These are phyloP conservation scores for Hevea brasiliensis DNA, from an alignment of 345 rosid genomes.

Conservation along the genomic window DNA sequence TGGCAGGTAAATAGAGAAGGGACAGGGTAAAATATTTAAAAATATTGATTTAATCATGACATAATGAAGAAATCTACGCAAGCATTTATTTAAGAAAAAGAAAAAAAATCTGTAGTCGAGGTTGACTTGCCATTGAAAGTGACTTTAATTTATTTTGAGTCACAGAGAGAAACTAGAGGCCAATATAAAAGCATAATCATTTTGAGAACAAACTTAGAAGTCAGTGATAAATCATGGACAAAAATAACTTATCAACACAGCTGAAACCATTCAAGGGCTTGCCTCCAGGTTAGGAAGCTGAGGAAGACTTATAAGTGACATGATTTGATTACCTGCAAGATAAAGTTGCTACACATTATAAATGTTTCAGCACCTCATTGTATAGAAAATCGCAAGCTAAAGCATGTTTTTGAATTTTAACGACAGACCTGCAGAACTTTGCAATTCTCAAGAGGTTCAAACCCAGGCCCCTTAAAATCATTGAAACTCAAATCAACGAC, in stretches of 20 bases:
- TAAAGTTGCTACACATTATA: conserved; percentile 72
- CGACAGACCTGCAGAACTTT: conserved; percentile 74
- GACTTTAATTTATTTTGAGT: conserved; percentile 95
- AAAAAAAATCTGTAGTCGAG: conserved; percentile 83
- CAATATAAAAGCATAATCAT: conserved; percentile 9
- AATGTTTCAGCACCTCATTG: conserved; percentile 26
- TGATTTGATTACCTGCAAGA: conserved; percentile 98
- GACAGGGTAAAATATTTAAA: conserved; percentile 5
- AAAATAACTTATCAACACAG: conserved; percentile 7
- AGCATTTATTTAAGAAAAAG: conserved; percentile 9
- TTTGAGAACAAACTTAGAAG: not conserved
- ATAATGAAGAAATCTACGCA: conserved; percentile 4
- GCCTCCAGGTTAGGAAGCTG: conserved; percentile 98
- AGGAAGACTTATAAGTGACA: conserved; percentile 88
- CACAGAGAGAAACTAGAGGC: conserved; percentile 82
- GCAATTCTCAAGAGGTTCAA: conserved; percentile 96
- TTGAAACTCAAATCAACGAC: conserved; percentile 98
- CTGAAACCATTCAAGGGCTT: conserved; percentile 21
- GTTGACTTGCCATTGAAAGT: conserved; percentile 97
- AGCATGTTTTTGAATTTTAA: not conserved
- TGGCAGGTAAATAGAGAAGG: conserved; percentile 59
- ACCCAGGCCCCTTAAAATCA: conserved; percentile 98
- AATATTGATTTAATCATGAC: not conserved
- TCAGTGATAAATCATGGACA: conserved; percentile 3
- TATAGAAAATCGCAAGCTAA: conserved; percentile 8